Conservation (phyloP, 768 basidiomycete genomes). For the Nevesoporus exiguus region DNA sequence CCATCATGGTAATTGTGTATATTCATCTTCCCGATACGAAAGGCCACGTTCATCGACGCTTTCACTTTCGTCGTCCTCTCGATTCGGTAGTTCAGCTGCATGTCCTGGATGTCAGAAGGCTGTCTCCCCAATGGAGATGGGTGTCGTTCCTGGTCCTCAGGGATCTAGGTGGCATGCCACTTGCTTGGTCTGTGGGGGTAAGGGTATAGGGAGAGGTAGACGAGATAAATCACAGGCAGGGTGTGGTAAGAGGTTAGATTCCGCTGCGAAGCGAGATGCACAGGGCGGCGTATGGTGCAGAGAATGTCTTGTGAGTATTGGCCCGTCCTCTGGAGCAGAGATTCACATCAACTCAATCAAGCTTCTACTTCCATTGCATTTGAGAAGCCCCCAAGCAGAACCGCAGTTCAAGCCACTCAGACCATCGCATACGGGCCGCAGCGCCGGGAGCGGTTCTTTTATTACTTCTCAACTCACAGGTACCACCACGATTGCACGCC, state of each 20-base stretch:
- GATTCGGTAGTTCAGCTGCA: conserved; percentile 38
- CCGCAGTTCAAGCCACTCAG: conserved; percentile 51
- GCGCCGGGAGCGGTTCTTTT: conserved; percentile 21
- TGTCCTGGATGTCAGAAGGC: conserved; percentile 75
- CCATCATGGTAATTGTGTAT: conserved; percentile 9
- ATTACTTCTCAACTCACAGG: conserved; percentile 62
- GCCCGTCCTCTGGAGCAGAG: not conserved
- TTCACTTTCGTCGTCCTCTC: conserved; percentile 23
- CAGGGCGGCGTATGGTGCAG: conserved; percentile 79
- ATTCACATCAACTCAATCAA: conserved; percentile 27
- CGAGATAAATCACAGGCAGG: conserved; percentile 61
- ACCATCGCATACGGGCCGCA: conserved; percentile 44
- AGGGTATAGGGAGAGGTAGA: conserved; percentile 40
- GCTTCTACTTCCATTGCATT: conserved; percentile 52
- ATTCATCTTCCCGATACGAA: conserved; percentile 33
- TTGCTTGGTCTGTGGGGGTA: conserved; percentile 82
- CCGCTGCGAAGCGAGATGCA: conserved; percentile 70
- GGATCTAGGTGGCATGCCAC: conserved; percentile 75
- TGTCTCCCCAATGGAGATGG: conserved; percentile 81
- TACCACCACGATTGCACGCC: conserved; percentile 68
- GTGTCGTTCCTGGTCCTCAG: conserved; percentile 82
- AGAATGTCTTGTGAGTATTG: conserved; percentile 66
- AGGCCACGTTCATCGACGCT: conserved; percentile 16
- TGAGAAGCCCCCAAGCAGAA: conserved; percentile 46
- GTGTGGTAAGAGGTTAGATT: conserved; percentile 81